Percentiles rank a stretch among this genome's conserved stretches.
phyloP scores from a whole-genome alignment of 1,139 yeast genomes.

The Pichia inconspicua region DNA sequence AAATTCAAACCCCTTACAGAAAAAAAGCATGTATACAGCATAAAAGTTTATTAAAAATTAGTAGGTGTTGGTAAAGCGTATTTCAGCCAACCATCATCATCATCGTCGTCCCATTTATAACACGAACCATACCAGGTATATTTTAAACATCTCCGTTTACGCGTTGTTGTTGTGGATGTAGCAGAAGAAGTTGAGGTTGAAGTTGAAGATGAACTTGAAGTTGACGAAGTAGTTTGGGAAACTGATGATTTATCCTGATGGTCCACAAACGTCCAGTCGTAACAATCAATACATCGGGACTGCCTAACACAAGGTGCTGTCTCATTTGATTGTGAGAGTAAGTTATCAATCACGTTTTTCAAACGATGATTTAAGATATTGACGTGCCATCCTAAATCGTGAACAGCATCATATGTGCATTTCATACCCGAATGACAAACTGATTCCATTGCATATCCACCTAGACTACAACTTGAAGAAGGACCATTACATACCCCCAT shows the following conservation, averaged over 20 bases:
- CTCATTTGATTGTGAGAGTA: slow-evolving; percentile 61
- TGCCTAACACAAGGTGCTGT: slow-evolving; percentile 71
- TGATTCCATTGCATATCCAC: slow-evolving; percentile 97
- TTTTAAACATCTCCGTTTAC: slow-evolving; percentile 24
- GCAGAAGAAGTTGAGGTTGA: slow-evolving; percentile 13
- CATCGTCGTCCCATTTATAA: slow-evolving; percentile 26
- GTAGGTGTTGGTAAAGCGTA: neutral
- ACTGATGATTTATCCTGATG: slow-evolving; percentile 27
- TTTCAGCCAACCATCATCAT: neutral
- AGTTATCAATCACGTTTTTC: slow-evolving; percentile 82
- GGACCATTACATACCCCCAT: slow-evolving; percentile 98
- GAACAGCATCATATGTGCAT: slow-evolving; percentile 85
- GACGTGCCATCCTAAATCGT: slow-evolving; percentile 87
- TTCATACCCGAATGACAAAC: slow-evolving; percentile 88
- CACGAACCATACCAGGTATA: slow-evolving; percentile 33
- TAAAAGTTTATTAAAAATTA: neutral
- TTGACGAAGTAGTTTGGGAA: slow-evolving; percentile 5
- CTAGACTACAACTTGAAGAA: slow-evolving; percentile 79
- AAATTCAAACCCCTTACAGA: too few species aligned
- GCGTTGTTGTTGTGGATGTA: slow-evolving; percentile 16
- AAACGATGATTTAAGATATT: slow-evolving; percentile 83
- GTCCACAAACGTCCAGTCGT: slow-evolving; percentile 76
- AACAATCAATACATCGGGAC: slow-evolving; percentile 83
- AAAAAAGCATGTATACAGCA: too few species aligned
- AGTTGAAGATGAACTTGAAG: slow-evolving; percentile 4